Percentiles rank a stretch among this genome's conserved stretches.
Evolutionary conservation across 2,329 filamentous ascomycete species (phyloP).

Genomic region (Chaetomiaceae sp.): DNA sequence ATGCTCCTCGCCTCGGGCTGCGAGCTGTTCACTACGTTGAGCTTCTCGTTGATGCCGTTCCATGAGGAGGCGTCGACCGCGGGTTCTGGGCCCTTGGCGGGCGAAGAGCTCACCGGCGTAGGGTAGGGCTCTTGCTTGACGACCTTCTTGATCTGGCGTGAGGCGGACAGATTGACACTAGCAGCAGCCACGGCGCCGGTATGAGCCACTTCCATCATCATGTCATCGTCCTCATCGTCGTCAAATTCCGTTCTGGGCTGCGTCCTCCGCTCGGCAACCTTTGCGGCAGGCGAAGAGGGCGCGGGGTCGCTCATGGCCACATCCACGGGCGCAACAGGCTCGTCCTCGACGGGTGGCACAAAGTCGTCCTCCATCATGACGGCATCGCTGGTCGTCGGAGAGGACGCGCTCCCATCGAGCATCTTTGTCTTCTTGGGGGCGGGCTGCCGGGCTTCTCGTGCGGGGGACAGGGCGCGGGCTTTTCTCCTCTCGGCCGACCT

Average conservation of each 20-base stretch:
- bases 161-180: constrained; percentile 81
- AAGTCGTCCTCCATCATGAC: constrained; percentile 48
- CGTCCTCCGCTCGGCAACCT: constrained; percentile 68
- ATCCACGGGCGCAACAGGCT: constrained; percentile 40
- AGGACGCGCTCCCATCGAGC: constrained; percentile 45
- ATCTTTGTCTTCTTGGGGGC: constrained; percentile 55
- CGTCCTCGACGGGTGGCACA: constrained; percentile 58
- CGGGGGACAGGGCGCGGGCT: constrained; percentile 74
- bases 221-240: constrained; percentile 70
- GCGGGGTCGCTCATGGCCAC: constrained; percentile 81
- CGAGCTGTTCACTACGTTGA: constrained; percentile 80
- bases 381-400: constrained; percentile 48
- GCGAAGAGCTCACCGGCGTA: constrained; percentile 72
- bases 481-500: constrained; percentile 74
- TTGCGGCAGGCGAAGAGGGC: constrained; percentile 81
- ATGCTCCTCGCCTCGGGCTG: constrained; percentile 57
- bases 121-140: constrained; percentile 64
- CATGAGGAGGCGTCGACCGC: constrained; percentile 76
- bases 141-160: constrained; percentile 70
- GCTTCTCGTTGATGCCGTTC: constrained; percentile 79
- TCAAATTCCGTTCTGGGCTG: constrained; percentile 58
- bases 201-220: constrained; percentile 83
- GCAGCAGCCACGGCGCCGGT: constrained; percentile 62
- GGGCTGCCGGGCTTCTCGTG: constrained; percentile 50
- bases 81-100: constrained; percentile 54